Evolutionary conservation across 805 yeast genomes (phyloP).

Genomic region (Saccharomycopsis capsularis): DNA sequence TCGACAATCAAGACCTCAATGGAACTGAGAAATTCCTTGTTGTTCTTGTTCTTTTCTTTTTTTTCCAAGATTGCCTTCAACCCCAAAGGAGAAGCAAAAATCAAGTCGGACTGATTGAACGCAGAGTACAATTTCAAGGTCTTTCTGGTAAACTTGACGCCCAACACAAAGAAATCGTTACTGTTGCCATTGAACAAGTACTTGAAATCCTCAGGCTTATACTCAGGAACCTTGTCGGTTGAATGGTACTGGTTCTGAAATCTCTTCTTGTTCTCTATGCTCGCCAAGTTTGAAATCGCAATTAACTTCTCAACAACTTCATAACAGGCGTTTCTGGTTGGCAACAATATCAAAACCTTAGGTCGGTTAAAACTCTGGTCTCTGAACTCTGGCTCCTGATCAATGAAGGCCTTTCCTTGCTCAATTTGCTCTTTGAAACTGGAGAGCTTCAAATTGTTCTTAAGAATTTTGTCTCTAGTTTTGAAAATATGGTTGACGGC

Average conservation of each 20-base stretch:
- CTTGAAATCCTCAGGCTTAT: slow-evolving; percentile 80
- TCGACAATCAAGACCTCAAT: slow-evolving; percentile 79
- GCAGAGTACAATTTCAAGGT: slow-evolving; percentile 77
- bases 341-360: slow-evolving; percentile 72
- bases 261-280: slow-evolving; percentile 73
- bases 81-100: slow-evolving; percentile 90
- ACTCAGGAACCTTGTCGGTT: slow-evolving; percentile 32
- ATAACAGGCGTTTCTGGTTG: slow-evolving; percentile 75
- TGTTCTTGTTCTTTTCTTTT: slow-evolving; percentile 47
- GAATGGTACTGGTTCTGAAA: slow-evolving; percentile 63
- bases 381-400: slow-evolving; percentile 50
- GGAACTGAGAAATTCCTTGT: slow-evolving; percentile 82
- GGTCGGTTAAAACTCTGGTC: slow-evolving; percentile 98
- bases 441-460: slow-evolving; percentile 58
- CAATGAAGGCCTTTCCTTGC: background rate
- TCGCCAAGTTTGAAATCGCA: slow-evolving; percentile 57
- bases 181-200: slow-evolving; percentile 80
- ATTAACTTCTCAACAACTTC: slow-evolving; percentile 59
- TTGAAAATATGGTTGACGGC: slow-evolving; percentile 75
- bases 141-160: slow-evolving; percentile 86
- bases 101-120: slow-evolving; percentile 77
- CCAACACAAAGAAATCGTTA: slow-evolving; percentile 85
- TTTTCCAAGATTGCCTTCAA: slow-evolving; percentile 71
- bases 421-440: slow-evolving; percentile 34
- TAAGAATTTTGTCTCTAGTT: slow-evolving; percentile 78